Base-by-base conservation (phyloP, 352 stramenopile species). In the Globisporangium echinulatum region DNA sequence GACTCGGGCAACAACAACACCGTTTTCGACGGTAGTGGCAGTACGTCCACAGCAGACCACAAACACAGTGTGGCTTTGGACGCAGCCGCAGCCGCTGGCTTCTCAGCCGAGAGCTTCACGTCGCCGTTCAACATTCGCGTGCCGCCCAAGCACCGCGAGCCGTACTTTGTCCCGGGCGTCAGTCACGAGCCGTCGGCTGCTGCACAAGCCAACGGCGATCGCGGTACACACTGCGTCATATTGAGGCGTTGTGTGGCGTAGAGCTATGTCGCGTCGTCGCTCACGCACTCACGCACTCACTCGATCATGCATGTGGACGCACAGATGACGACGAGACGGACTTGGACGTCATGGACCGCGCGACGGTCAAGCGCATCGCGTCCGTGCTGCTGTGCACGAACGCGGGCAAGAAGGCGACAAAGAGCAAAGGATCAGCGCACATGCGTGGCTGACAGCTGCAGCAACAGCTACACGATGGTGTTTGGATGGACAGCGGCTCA, bases 111-210 rank as follows among this genome's bases (percentile, higher is more conserved):
- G 17, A 79, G 70, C 54, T 85, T 91, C 43, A 90, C 84, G 17
- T 92, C 80, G 5, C 79, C 82, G 7, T 92, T 80, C 61, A 94
- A 91, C 56, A 72, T 91, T 39, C 85, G 82, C 0, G 82, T 94
- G 10, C 58, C 69, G 2, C 66, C 75, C 1, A 92, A 87, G 57
- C 67, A 80, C 10, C 72, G 75, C 49, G 71, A 87, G 9, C 59
- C 54, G 17, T 88, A 88, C 56, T 87, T 70, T 52, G 74, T 85
- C n/a, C 64, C 79, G n/a, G 78, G 77, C 0, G 65, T 89, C 53
- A 81, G 52, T 15, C 59, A 64, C 0, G 58, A 68, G 5, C 52
- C 55, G 3, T 3, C 25, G 25, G 25, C 25, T 33, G 37, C 52
- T 7, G 11, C 44, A 17, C 71, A 75, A 40, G 50, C 56, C 5